Evolutionary conservation across 139 green algal species (phyloP).

Genomic region (Ettlia oleoabundans): DNA sequence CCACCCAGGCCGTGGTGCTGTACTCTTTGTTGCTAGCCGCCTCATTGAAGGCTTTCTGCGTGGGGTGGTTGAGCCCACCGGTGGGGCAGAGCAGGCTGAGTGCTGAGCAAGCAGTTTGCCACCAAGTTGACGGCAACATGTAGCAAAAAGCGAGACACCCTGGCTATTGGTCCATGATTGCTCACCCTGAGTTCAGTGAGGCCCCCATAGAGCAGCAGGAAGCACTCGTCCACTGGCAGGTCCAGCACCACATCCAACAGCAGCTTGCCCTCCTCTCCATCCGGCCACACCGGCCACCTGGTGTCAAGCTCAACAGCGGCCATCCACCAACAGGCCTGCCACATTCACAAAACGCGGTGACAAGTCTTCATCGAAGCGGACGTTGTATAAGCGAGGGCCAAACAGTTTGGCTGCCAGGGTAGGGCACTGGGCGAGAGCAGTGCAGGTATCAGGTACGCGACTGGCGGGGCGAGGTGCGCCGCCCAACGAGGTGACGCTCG

Average conservation of each 20-base stretch:
- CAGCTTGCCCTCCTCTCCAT: conserved; percentile 8
- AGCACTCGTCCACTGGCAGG: conserved; percentile 32
- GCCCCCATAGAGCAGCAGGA: conserved; percentile 39
- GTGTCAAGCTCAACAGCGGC: background rate
- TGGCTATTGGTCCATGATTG: background rate
- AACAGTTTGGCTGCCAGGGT: too few species aligned
- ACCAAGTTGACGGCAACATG: too few species aligned
- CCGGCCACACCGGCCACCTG: conserved; percentile 34
- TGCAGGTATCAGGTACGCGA: too few species aligned
- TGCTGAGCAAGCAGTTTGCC: background rate
- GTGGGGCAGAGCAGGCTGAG: background rate
- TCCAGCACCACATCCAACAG: conserved; percentile 28
- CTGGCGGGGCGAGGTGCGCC: too few species aligned
- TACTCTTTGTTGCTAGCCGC: conserved; percentile 47
- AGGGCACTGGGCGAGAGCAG: too few species aligned
- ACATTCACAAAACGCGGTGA: too few species aligned
- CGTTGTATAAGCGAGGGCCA: too few species aligned
- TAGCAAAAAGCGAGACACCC: too few species aligned
- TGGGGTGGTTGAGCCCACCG: background rate
- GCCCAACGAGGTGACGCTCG: too few species aligned
- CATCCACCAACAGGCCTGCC: too few species aligned
- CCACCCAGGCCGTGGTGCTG: conserved; percentile 38
- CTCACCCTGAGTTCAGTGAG: conserved; percentile 35
- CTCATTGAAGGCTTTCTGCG: conserved; percentile 47
- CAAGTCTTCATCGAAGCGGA: too few species aligned